Base-by-base conservation (phyloP, 2,329 filamentous ascomycete genomes). In the Verticillium isaacii region DNA sequence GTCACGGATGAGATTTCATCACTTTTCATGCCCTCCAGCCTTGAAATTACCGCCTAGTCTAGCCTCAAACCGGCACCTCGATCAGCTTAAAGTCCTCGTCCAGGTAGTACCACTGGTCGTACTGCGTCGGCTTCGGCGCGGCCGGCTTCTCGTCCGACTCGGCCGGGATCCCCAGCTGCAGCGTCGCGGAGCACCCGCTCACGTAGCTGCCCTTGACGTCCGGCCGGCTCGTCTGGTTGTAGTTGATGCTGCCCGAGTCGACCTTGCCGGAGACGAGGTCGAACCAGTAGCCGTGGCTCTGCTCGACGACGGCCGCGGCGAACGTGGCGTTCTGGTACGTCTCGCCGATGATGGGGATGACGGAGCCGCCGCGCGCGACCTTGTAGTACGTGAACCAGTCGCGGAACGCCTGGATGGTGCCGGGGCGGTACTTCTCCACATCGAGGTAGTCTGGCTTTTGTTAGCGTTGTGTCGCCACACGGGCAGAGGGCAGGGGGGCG, bases 311-410 rank as follows among this genome's bases (percentile, higher is more conserved):
- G 8, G 69, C 62, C 52, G 69, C 59, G 56, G 72, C 71, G 60
- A 72, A 73, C 32, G 69, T 68, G 56, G 72, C 71, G 60, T 75
- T 68, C 60, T 78, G 73, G 63, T 73, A 79, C 17, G 69, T 68
- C 25, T 72, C 67, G 52, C 74, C 75, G 9, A 75, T 60, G 60
- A 79, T 78, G 56, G 71, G 69, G 55, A 75, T 75, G 29, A 73
- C 64, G 2, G 64, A 65, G n/a, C 72, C 70, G 6, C 76, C 76
- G 0, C 74, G 71, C 19, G 74, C 63, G 57, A 78, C 74, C 60
- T 78, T 77, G 67, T 78, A 78, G 67, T 77, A 76, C 1, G 70
- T 72, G 64, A 77, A 78, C 76, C 76, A 78, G 62, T 77, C 68
- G 58, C 74, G 71, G 60, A 73, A 76, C 1, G 70, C 60, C 58